phyloP scores from a whole-genome alignment of 1,284 basidiomycete species.

The Ceratobasidium sp. region DNA sequence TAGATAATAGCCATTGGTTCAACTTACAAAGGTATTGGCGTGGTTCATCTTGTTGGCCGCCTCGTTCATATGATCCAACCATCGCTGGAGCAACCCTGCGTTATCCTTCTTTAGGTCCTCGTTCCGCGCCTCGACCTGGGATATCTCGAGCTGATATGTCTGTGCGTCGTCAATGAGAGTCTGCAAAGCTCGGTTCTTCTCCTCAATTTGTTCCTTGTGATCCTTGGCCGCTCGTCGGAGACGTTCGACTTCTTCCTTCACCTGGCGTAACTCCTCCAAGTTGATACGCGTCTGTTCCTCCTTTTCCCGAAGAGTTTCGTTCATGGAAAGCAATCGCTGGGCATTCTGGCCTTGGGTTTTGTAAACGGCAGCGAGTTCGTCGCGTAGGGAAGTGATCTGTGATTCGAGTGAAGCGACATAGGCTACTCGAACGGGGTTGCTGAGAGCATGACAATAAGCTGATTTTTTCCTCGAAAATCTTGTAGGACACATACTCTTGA shows the following conservation, averaged over 20 bases:
- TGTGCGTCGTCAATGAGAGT: conserved; percentile 95
- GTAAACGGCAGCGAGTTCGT: conserved; percentile 93
- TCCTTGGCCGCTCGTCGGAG: conserved; percentile 85
- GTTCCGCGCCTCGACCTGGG: conserved; percentile 89
- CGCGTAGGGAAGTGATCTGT: conserved; percentile 89
- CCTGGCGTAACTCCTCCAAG: conserved; percentile 78
- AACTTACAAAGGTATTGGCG: conserved; percentile 63
- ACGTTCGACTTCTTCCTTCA: conserved; percentile 76
- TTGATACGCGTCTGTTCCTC: conserved; percentile 84
- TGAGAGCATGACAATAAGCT: conserved; percentile 53
- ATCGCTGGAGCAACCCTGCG: conserved; percentile 91
- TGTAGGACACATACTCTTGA: conserved; percentile 11
- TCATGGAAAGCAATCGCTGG: conserved; percentile 91
- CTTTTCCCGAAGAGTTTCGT: conserved; percentile 92
- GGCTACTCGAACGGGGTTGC: conserved; percentile 85
- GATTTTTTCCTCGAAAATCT: conserved; percentile 42
- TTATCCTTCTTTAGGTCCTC: conserved; percentile 90
- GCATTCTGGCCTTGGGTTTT: conserved; percentile 97
- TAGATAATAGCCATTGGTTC: conserved; percentile 29
- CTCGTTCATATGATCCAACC: conserved; percentile 93
- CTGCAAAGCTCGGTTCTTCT: conserved; percentile 91
- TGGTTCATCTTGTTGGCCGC: conserved; percentile 97
- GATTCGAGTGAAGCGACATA: conserved; percentile 93
- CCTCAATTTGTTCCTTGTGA: conserved; percentile 84
- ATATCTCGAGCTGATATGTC: conserved; percentile 89